Evolutionary conservation across 2,329 filamentous ascomycete species (phyloP), one percentile per base, ranked within the genome.

Genomic region (Verticillium longisporum): DNA sequence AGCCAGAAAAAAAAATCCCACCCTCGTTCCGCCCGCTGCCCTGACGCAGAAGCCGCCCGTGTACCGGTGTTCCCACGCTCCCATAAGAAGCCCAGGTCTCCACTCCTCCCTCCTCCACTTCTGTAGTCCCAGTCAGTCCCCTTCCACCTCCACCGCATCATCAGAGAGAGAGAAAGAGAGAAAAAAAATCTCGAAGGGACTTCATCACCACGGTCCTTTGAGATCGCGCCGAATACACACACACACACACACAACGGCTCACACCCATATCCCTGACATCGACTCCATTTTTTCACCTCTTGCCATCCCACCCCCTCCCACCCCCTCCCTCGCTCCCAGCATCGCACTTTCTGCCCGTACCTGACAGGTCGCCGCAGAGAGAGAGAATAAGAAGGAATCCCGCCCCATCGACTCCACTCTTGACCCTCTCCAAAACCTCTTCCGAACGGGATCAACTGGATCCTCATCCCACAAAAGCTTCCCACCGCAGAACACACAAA

Each of bases 391-490:
- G 32, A 59, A 59, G 33, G 57, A 34, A 59, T 59, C 57, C 57
- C 38, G 64, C 61, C 64, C 64, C 64, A 64, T 65, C 57, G 34
- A 53, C 64, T 65, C 64, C 64, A 65, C 64, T 61, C 60, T 59
- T 32, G 57, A 61, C 64, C 64, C 64, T 65, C 62, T 56, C 62
- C 55, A 63, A 37, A 45, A 59, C 57, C 26, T 36, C 62, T 59
- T 64, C 57, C 62, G 64, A 65, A 64, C 64, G 64, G 64, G 59
- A 65, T 64, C 64, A 64, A 64, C 62, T 65, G 62, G 64, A 65
- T 62, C 64, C 62, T 65, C 62, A 65, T 64, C 64, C 64, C 62
- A 64, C 60, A 58, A 65, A 59, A 59, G 57, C 57, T 21, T 32
- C 34, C 62, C 55, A 36, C 62, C 62, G 61, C 62, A 60, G 59